Base-by-base conservation (phyloP, 805 yeast genomes). In the Maudiozyma pseudohumilis region DNA sequence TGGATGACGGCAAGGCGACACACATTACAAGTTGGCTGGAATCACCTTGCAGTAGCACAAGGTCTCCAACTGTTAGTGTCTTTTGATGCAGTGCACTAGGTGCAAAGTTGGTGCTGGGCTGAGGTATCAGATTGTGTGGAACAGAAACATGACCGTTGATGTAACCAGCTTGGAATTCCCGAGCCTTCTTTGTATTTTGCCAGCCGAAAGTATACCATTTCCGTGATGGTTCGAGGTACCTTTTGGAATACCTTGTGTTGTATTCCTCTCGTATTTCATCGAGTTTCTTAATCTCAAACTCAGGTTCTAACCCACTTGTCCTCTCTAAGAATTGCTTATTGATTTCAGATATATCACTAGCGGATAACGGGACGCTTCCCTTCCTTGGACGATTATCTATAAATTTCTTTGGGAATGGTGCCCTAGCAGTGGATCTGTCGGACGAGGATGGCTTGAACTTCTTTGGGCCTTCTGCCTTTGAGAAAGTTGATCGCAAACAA, bases 1-100 rank as follows among this genome's bases (percentile, higher is more conserved):
- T 52, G 5, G 61, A 52, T 5, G 51, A 45, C 0, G 88, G 88
- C 19, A 72, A 55, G 19, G 66, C 70, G 1, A 69, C 75, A 24
- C 81, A 68, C 35, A 79, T 70, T 20, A 72, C 70, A 15, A 79
- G 58, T 35, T 67, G 69, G 4, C 69, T 60, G 27, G 65, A 65
- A 35, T 68, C 60, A 33, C 65, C 50, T 6, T 56, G 60, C 13
- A 79, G 51, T 13, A 75, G 70, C 4, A 79, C 86, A 33, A 79
- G 60, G 54, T 81, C 88, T 32, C 89, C 88, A 3, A 75, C 60
- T 6, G 61, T 45, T 12, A 75, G 36, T 5, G 55, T 46, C 6
- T 26, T 19, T 20, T 34, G 20, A 13, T 18, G 18, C n/a, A 40
- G 24, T 10, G 37, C 39, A 7, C 9, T 12, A 6, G 32, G 25